Percentiles rank a stretch among this genome's conserved stretches.
These are phyloP conservation scores for Neonothopanus nambi DNA, from an alignment of 1,284 basidiomycete species.

Conservation along the genomic window DNA sequence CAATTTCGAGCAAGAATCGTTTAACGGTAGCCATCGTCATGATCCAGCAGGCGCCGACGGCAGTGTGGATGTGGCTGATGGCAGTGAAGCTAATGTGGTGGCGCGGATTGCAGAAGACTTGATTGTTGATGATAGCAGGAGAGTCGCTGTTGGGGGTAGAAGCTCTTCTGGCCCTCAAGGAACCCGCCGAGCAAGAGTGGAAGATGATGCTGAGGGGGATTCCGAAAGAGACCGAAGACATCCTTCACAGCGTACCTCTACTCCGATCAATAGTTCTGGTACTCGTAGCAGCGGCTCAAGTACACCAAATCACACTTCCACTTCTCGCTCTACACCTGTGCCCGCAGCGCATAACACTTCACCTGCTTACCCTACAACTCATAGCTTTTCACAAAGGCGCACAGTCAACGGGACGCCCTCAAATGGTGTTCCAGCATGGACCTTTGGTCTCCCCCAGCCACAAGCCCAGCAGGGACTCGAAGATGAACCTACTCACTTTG, in stretches of 20 bases:
- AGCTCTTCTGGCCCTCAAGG: slow-evolving; percentile 2
- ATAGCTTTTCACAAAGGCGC: neutral
- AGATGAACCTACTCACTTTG: too few relatives aligned
- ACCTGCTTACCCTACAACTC: neutral
- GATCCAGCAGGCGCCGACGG: neutral
- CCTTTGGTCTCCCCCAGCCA: neutral
- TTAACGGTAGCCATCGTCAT: slow-evolving; percentile 19
- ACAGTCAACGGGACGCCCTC: neutral
- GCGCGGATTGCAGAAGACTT: neutral
- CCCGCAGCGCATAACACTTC: neutral
- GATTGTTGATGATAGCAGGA: neutral
- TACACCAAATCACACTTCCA: neutral
- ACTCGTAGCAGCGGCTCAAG: too few relatives aligned
- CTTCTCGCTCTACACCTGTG: too few relatives aligned
- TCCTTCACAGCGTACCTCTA: slow-evolving; percentile 48
- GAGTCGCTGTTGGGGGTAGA: slow-evolving; percentile 2
- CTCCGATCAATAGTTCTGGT: neutral
- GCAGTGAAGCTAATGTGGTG: neutral
- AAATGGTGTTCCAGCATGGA: neutral
- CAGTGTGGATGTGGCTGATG: neutral
- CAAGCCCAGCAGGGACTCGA: too few relatives aligned
- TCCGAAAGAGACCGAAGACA: slow-evolving; percentile 57
- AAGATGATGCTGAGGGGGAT: slow-evolving; percentile 50
- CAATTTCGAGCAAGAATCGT: neutral
- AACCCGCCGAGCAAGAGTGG: slow-evolving; percentile 48